phyloP scores from a whole-genome alignment of 768 basidiomycete species.

The Tricholoma hemisulphureum region DNA sequence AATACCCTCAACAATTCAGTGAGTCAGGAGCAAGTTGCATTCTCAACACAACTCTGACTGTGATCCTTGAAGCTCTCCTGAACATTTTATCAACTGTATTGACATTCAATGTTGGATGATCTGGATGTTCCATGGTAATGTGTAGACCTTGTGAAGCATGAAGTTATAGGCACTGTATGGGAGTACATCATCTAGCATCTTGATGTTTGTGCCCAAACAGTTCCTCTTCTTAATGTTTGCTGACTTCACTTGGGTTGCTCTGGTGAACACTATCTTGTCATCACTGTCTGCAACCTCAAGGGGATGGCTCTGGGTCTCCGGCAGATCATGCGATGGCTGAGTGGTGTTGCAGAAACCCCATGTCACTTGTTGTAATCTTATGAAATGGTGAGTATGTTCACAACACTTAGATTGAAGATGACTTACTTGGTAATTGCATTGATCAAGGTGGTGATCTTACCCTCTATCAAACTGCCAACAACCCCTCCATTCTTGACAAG shows the following conservation, averaged over 20 bases:
- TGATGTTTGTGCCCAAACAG: neutral
- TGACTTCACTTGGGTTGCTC: neutral
- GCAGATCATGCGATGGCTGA: too few relatives aligned
- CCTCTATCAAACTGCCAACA: too few relatives aligned
- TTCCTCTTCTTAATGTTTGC: neutral
- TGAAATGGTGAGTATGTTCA: neutral
- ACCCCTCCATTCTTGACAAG: too few relatives aligned
- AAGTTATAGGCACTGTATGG: conserved; percentile 2
- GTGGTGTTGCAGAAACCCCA: too few relatives aligned
- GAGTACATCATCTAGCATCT: neutral
- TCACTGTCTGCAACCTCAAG: too few relatives aligned
- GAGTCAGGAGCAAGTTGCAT: neutral
- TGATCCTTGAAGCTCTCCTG: neutral
- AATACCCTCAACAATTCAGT: conserved; percentile 4
- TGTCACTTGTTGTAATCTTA: neutral
- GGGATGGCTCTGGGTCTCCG: too few relatives aligned
- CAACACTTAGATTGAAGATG: too few relatives aligned
- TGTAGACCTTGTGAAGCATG: neutral
- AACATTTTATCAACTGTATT: neutral
- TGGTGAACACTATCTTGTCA: too few relatives aligned
- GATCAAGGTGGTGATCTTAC: too few relatives aligned
- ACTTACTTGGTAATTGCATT: neutral
- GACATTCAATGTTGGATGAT: neutral
- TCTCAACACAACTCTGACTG: too few relatives aligned
- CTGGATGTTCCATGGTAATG: conserved; percentile 1